phyloP scores from a whole-genome alignment of 2,329 filamentous ascomycete genomes.

The Phialophora chinensis region DNA sequence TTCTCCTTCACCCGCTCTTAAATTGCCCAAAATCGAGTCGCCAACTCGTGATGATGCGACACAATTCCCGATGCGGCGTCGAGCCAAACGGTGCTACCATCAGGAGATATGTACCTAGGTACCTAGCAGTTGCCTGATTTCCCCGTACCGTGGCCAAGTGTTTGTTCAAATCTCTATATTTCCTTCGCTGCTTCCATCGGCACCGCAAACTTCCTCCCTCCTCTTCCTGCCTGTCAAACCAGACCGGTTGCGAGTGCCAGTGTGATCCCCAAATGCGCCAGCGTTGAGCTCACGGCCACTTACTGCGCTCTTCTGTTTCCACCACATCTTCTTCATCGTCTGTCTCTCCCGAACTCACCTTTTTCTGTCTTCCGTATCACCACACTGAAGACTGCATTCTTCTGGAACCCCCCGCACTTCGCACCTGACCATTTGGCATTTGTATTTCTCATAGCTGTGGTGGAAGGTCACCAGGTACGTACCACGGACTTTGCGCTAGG shows the following conservation, averaged over 20 bases:
- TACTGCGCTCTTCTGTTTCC: slow-evolving; percentile 5
- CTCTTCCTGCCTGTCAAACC: slow-evolving; percentile 8
- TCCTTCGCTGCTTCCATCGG: slow-evolving; percentile 10
- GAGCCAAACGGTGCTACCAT: background rate
- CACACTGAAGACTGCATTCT: background rate
- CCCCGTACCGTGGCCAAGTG: background rate
- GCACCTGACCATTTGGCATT: slow-evolving; percentile 22
- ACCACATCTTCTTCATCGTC: slow-evolving; percentile 18
- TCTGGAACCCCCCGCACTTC: slow-evolving; percentile 9
- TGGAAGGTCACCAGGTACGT: slow-evolving; percentile 12
- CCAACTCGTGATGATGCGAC: background rate
- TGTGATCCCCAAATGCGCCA: slow-evolving; percentile 4
- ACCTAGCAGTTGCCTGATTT: background rate
- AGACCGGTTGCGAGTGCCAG: slow-evolving; percentile 2
- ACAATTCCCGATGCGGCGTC: background rate
- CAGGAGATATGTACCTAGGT: slow-evolving; percentile 12
- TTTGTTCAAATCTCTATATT: slow-evolving; percentile 7
- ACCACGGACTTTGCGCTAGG: slow-evolving; percentile 10
- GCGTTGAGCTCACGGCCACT: background rate
- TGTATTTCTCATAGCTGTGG: slow-evolving; percentile 11
- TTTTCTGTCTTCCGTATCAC: slow-evolving; percentile 5
- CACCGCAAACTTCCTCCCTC: slow-evolving; percentile 5
- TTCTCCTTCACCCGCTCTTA: background rate
- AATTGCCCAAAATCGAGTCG: background rate
- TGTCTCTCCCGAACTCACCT: slow-evolving; percentile 8